Evolutionary conservation across 768 basidiomycete species (phyloP).

Genomic region (Pleurotus tuoliensis): DNA sequence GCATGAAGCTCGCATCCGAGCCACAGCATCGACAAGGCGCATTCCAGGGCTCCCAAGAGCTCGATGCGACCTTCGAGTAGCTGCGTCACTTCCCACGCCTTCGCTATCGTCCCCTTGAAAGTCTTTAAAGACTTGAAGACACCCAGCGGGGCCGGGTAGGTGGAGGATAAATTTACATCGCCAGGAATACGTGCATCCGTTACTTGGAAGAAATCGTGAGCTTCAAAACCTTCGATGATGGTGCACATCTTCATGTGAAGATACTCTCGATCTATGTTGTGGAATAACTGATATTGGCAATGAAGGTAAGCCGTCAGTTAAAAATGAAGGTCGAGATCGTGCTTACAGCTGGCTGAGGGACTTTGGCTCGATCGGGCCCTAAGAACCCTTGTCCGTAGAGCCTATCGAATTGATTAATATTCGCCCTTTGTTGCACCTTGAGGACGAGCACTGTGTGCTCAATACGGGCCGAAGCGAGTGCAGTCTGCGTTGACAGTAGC

Average conservation of each 20-base stretch:
- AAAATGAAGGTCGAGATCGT: neutral
- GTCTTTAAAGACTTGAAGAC: neutral
- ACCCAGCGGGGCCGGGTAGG: neutral
- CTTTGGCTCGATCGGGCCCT: neutral
- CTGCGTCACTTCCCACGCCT: neutral
- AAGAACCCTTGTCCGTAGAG: neutral
- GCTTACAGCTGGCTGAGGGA: neutral
- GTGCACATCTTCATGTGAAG: neutral
- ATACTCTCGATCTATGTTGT: neutral
- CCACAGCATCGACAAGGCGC: neutral
- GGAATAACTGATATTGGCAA: neutral
- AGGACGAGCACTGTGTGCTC: neutral
- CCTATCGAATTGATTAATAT: neutral
- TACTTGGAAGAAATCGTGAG: neutral
- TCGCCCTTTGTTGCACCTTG: neutral
- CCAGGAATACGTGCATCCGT: neutral
- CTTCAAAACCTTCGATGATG: neutral
- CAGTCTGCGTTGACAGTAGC: neutral
- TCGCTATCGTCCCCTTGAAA: neutral
- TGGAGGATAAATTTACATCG: neutral
- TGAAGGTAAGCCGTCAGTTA: neutral
- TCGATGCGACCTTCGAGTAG: neutral
- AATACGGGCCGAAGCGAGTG: neutral
- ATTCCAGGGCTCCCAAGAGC: neutral
- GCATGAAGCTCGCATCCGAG: neutral